Evolutionary conservation across 345 rosid species (phyloP), one percentile per base, ranked within the genome.

Genomic region (Erodium maritimum): DNA sequence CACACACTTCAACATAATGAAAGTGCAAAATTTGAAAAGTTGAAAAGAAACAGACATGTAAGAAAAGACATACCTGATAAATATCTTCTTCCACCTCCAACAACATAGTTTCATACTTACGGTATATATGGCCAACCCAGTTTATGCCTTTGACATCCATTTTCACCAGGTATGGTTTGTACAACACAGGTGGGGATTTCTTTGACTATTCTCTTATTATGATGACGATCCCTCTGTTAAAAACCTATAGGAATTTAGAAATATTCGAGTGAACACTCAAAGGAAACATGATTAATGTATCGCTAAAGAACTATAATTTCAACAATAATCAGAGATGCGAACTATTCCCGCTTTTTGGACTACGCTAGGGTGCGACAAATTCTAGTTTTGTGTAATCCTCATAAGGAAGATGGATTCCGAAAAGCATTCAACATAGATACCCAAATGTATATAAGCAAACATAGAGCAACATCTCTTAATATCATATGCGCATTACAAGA

Each of bases 11-110:
- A n/a, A n/a, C n/a, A n/a, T n/a, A n/a, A 21, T 9, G 42, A 53
- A 23, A 21, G 20, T 23, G 20, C 5, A 0, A 60, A 52, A 19
- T 29, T 0, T 33, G 18, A 14, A 16, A 20, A 60, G 16, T 42
- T 21, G 21, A 19, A 52, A n/a, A 33, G 46, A 8, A 19, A 23
- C 9, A 23, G 14, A 23, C 20, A 19, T 50, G 5, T 13, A 2
- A 52, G 64, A 60, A 58, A 62, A 33, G 7, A 20, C 61, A 29
- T 74, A 84, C 95, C 97, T 80, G 84, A 58, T 79, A 80, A 65
- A 90, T 77, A 65, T 78, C 71, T 60, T 90, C 97, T 83, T 90
- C 97, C 55, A 87, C 88, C 84, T 90, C 95, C 79, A 87, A 77
- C 73, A 88, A 90, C 88, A 87, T 69, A 57, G 88, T 77, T 81